These are phyloP conservation scores for Aspergillus versicolor DNA, from an alignment of 2,329 filamentous ascomycete species.

Conservation along the genomic window DNA sequence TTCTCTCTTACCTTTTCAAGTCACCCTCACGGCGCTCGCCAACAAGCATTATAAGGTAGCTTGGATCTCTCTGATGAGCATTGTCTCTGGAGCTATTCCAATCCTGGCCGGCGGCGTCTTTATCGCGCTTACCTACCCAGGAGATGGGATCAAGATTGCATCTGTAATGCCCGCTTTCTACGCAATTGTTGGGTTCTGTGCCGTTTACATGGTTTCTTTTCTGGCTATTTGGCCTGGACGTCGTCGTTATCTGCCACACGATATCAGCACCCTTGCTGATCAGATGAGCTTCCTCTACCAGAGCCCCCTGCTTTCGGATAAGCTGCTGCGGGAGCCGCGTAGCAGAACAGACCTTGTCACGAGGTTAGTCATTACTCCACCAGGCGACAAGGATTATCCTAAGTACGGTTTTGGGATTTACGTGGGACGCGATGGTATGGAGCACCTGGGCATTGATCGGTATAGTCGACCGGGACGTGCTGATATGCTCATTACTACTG, in stretches of 20 bases:
- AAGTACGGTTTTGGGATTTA: slow-evolving; percentile 60
- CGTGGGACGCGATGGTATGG: slow-evolving; percentile 57
- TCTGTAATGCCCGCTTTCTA: slow-evolving; percentile 73
- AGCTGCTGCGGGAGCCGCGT: slow-evolving; percentile 67
- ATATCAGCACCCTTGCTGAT: slow-evolving; percentile 70
- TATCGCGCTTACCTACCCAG: slow-evolving; percentile 59
- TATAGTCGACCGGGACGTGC: slow-evolving; percentile 44
- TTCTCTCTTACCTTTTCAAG: slow-evolving; percentile 52
- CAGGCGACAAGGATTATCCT: slow-evolving; percentile 37
- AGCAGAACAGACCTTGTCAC: slow-evolving; percentile 69
- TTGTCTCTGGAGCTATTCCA: slow-evolving; percentile 55
- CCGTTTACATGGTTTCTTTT: slow-evolving; percentile 67
- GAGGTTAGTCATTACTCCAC: slow-evolving; percentile 59
- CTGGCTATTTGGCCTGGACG: slow-evolving; percentile 62
- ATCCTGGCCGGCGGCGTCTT: slow-evolving; percentile 62
- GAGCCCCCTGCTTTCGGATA: slow-evolving; percentile 69
- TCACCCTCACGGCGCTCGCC: slow-evolving; percentile 52
- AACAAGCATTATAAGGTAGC: slow-evolving; percentile 60
- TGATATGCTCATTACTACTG: slow-evolving; percentile 45
- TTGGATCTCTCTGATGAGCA: slow-evolving; percentile 54
- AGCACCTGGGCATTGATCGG: slow-evolving; percentile 61
- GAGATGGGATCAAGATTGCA: slow-evolving; percentile 58
- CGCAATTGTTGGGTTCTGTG: slow-evolving; percentile 68
- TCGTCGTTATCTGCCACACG: slow-evolving; percentile 67
- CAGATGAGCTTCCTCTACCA: slow-evolving; percentile 75